phyloP scores from a whole-genome alignment of 2,329 filamentous ascomycete species.

The Penicillium aurantiogriseum region DNA sequence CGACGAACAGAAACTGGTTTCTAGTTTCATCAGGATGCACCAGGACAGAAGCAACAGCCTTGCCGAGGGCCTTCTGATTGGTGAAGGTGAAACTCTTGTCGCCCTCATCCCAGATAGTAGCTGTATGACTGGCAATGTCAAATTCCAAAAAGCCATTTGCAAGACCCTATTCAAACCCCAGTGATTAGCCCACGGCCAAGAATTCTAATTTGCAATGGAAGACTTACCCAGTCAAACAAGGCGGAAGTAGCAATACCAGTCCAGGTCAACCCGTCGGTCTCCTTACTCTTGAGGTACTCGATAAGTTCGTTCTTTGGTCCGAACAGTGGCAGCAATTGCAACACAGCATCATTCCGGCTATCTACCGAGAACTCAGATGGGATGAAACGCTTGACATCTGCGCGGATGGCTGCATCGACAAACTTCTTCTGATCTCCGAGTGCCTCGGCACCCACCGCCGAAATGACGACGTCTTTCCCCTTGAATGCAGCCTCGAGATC shows the following conservation, averaged over 20 bases:
- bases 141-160: conserved; percentile 53
- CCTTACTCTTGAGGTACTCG: conserved; percentile 54
- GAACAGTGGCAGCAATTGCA: conserved; percentile 28
- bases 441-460: conserved; percentile 23
- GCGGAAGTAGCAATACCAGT: conserved; percentile 58
- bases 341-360: conserved; percentile 25
- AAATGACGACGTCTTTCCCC: conserved; percentile 35
- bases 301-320: conserved; percentile 33
- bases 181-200: neutral
- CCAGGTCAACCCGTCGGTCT: conserved; percentile 55
- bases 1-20: conserved; percentile 59
- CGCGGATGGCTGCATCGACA: conserved; percentile 32
- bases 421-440: conserved; percentile 31
- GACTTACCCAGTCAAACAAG: conserved; percentile 59
- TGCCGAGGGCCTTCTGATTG: conserved; percentile 53
- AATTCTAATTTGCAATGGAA: neutral
- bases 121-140: conserved; percentile 50
- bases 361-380: conserved; percentile 35
- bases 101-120: conserved; percentile 58
- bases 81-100: conserved; percentile 52
- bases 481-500: conserved; percentile 26
- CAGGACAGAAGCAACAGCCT: conserved; percentile 53
- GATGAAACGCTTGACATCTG: conserved; percentile 36
- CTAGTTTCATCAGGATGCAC: conserved; percentile 51
- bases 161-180: conserved; percentile 41